These are phyloP conservation scores for Aspergillus unguis DNA, from an alignment of 2,329 filamentous ascomycete species.

Conservation along the genomic window DNA sequence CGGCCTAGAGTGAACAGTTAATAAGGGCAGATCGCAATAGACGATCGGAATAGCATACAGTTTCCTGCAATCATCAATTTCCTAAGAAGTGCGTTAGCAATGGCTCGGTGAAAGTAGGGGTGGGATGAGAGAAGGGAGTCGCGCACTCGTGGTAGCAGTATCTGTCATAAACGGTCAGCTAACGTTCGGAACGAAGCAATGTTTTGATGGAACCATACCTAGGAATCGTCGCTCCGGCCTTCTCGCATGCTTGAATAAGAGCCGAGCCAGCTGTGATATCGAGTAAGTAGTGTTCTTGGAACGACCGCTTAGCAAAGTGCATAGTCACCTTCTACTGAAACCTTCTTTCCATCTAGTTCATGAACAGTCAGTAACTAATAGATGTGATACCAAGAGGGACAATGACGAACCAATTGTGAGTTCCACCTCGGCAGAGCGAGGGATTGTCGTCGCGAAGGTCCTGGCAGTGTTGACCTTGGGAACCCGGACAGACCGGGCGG, in stretches of 20 bases:
- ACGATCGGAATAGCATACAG: conserved; percentile 51
- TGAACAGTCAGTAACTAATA: conserved; percentile 50
- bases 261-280: conserved; percentile 75
- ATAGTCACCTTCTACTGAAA: conserved; percentile 85
- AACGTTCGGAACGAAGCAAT: not conserved
- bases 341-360: conserved; percentile 84
- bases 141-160: conserved; percentile 98
- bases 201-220: conserved; percentile 53
- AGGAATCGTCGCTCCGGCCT: conserved; percentile 85
- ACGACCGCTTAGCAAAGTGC: not conserved
- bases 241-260: conserved; percentile 98
- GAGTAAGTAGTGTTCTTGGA: conserved; percentile 24
- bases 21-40: not conserved
- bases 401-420: conserved; percentile 77
- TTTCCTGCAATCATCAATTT: conserved; percentile 99
- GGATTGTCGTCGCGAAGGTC: conserved; percentile 75
- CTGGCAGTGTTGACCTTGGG: conserved; percentile 60
- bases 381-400: conserved; percentile 26
- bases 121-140: conserved; percentile 18
- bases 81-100: conserved; percentile 47
- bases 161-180: conserved; percentile 52
- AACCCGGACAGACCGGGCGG: conserved; percentile 55
- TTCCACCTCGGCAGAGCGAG: conserved; percentile 86
- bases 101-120: conserved; percentile 7
- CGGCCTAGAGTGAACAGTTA: conserved; percentile 49